Base-by-base conservation (phyloP, 208 protist genomes). In the Zelonia costaricensis region DNA sequence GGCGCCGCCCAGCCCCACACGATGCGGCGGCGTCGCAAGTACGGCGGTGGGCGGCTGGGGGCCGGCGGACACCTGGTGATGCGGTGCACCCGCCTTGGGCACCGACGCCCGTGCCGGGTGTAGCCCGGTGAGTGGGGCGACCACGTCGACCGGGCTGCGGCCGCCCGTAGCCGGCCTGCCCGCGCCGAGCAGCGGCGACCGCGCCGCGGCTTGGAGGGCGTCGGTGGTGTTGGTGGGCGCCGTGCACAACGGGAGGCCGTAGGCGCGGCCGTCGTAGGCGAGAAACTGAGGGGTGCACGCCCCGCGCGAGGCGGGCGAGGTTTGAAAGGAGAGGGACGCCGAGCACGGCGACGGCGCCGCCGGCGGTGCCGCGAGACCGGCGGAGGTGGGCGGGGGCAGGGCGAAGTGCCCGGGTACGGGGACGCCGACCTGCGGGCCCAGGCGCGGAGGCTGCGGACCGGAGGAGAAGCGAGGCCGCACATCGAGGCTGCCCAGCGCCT, bases 231-330 rank as follows among this genome's bases (percentile, higher is more conserved):
- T 73, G 15, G 51, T 35, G 0, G 10, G 39, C 22, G n/a, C 28
- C 15, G 22, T 7, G 49, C 23, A 30, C 13, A 27, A 9, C 2
- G 62, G 69, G 33, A 89, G 59, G 35, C 76, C 76, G 46, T 89
- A 89, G 10, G 78, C 78, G 23, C 63, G 70, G 23, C 83, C 83
- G 36, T 80, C 68, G 23, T 81, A 74, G 18, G 78, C 22, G n/a
- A 78, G 40, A 67, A 82, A 84, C 22, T 57, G 80, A 31, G 54
- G 45, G 35, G 54, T 30, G 7, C 49, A 36, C 1, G 7, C 31
- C 9, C 31, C 27, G 18, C 62, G 51, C 3, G n/a, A 42, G 23
- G 9, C 27, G n/a, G 54, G 36, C 16, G 46, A 62, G 28, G 0
- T n/a, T 44, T 8, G 61, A 7, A 27, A 33, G 13, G 39, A 40